Base-by-base conservation (phyloP, 805 yeast genomes). In the Alloascoidea hylecoeti region DNA sequence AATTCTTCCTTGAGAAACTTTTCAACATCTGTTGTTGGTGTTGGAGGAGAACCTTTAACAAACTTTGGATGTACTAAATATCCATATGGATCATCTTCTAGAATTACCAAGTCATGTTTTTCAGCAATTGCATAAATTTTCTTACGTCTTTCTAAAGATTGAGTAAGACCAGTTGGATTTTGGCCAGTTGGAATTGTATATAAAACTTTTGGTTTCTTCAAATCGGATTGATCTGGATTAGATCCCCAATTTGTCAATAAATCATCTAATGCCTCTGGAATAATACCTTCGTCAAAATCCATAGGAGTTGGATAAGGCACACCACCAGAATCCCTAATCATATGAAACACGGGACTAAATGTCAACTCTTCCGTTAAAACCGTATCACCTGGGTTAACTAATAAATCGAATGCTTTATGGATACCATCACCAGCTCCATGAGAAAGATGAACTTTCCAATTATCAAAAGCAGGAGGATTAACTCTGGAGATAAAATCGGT, bases 51-150 rank as follows among this genome's bases (percentile, higher is more conserved):
- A 60, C 61, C 6, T 46, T 61, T 60, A n/a, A 57, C 45, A 40
- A 63, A 39, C 13, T 35, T 32, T 15, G 45, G 72, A 61, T 78
- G 65, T 49, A 77, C 80, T 49, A 83, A 58, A 57, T 75, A 82
- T 57, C 78, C 82, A 64, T 83, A 84, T 4, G 94, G 94, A 59
- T 84, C 94, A 53, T 83, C 95, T 57, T 84, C 94, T 39, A 82
- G 56, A 40, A 83, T 75, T 19, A 84, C 51, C 39, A 83, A 52
- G 55, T 82, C 80, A 53, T 76, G 80, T 52, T 75, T 72, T 48
- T 67, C 69, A 39, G 82, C 75, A 36, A 83, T 50, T 28, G 64
- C 61, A 50, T 79, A 77, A 41, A 83, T 63, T 35, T 64, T 63
- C 41, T 57, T 50, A 54, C 85, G 71, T 48, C 85, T 64, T 44